Evolutionary conservation across 1,139 yeast genomes (phyloP).

Genomic region (Lodderomyces elongisporus): DNA sequence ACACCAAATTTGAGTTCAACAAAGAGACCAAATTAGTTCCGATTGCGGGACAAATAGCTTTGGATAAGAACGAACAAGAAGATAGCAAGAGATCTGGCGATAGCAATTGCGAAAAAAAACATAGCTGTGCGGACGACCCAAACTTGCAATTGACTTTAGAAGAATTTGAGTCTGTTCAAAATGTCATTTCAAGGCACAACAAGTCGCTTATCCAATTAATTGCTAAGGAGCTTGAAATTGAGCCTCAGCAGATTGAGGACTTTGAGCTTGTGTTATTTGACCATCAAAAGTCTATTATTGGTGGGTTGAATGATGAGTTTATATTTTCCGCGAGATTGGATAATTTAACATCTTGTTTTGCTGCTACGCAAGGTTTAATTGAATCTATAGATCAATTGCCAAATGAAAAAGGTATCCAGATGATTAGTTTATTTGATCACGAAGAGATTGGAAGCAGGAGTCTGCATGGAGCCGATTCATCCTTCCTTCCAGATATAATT

Average conservation of each 20-base stretch:
- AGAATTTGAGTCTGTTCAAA: constrained; percentile 61
- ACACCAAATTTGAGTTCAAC: constrained; percentile 80
- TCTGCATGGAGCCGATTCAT: constrained; percentile 96
- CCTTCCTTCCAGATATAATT: constrained; percentile 75
- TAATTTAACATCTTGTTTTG: constrained; percentile 80
- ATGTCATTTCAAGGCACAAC: constrained; percentile 72
- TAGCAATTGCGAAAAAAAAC: constrained; percentile 11
- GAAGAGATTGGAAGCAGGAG: constrained; percentile 93
- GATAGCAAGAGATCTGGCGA: background rate
- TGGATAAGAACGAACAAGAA: constrained; percentile 24
- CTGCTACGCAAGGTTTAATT: constrained; percentile 68
- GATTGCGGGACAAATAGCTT: constrained; percentile 65
- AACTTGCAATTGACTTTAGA: constrained; percentile 40
- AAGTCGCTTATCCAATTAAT: constrained; percentile 61
- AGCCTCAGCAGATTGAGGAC: constrained; percentile 62
- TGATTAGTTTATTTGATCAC: constrained; percentile 84
- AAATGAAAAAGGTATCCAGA: constrained; percentile 53
- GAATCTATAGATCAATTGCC: constrained; percentile 43
- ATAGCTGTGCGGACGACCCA: constrained; percentile 44
- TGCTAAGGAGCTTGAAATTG: constrained; percentile 57
- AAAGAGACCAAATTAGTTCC: constrained; percentile 85
- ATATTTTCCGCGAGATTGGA: constrained; percentile 92
- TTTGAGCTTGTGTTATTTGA: constrained; percentile 88
- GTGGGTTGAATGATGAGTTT: constrained; percentile 88
- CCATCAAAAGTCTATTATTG: constrained; percentile 74